Evolutionary conservation across 1,284 basidiomycete genomes (phyloP), one percentile per base, ranked within the genome.

Genomic region (Clitocybe nebularis): DNA sequence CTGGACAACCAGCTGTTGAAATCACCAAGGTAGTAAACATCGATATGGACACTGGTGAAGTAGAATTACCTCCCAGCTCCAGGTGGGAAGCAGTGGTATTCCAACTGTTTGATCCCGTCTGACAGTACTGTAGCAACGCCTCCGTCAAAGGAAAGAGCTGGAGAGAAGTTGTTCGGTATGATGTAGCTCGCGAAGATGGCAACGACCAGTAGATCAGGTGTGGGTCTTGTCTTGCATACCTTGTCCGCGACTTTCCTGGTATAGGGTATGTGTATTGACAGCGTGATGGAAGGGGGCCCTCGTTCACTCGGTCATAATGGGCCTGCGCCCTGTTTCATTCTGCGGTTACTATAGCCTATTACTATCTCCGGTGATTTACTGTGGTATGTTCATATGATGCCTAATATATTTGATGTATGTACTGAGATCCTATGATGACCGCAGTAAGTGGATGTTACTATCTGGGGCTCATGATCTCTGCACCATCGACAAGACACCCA

Each of bases 1-100:
- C 70, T 35, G 70, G 72, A 25, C 59, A 62, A 41, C 77, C 84
- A 40, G 79, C 81, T n/a, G 67, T 84, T 17, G 86, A 89, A 62
- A 71, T 89, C 36, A 89, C 86, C 5, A 73, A 71, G 44, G 63
- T 72, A 23, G 66, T 77, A 19, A 62, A 71, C n/a, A 62, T 85
- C 35, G 69, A 87, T 51, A 49, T 67, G 29, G 57, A 63, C 29
- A 84, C 82, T n/a, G 86, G 85, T 2, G 74, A 78, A 54, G 70
- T 88, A 4, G 67, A 72, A 44, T 58, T 87, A 38, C 79, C 81
- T 39, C 45, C 64, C 24, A 56, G 66, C 22, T 40, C 36, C 33
- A 29, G 43, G 53, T 53, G 23, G 23, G 35, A 36, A n/a, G 11
- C 20, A 9, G 11, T n/a, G 3, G 5, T 29, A 21, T 16, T 20